Conservation (phyloP, 768 basidiomycete genomes). For the Russula sp. region DNA sequence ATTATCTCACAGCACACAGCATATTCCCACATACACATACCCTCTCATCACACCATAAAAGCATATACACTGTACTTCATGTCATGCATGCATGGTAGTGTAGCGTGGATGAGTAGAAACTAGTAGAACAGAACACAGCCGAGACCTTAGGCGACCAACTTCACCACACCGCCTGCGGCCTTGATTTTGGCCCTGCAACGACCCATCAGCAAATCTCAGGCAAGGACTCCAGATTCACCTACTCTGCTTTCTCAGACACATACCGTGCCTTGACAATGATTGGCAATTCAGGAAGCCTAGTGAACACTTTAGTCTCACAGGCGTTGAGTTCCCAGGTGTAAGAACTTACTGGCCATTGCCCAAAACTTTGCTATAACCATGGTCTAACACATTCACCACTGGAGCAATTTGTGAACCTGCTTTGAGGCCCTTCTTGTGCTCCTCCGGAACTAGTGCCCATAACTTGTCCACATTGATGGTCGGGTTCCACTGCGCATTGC, state of each 20-base stretch:
- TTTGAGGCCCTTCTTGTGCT: constrained; percentile 71
- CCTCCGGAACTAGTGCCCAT: constrained; percentile 82
- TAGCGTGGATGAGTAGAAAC: constrained; percentile 6
- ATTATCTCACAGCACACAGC: too few relatives aligned
- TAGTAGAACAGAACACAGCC: constrained; percentile 25
- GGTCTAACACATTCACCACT: constrained; percentile 80
- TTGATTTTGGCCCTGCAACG: constrained; percentile 66
- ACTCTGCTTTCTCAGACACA: constrained; percentile 85
- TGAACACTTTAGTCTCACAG: not conserved
- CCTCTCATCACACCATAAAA: not conserved
- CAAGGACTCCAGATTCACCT: constrained; percentile 28
- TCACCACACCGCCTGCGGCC: constrained; percentile 91
- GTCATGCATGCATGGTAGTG: constrained; percentile 25
- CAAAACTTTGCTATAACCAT: constrained; percentile 89
- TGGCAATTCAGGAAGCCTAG: constrained; percentile 74
- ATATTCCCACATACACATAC: not conserved
- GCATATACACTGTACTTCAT: constrained; percentile 26
- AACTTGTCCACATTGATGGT: constrained; percentile 99
- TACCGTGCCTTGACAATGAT: constrained; percentile 98
- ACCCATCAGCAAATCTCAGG: not conserved
- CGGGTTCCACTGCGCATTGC: constrained; percentile 86
- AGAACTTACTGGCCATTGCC: constrained; percentile 81
- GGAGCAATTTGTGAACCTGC: constrained; percentile 80
- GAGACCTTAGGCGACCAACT: constrained; percentile 69
- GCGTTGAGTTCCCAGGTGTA: not conserved